phyloP scores from a whole-genome alignment of 2,329 filamentous ascomycete species.

The Scytalidium sp. region DNA sequence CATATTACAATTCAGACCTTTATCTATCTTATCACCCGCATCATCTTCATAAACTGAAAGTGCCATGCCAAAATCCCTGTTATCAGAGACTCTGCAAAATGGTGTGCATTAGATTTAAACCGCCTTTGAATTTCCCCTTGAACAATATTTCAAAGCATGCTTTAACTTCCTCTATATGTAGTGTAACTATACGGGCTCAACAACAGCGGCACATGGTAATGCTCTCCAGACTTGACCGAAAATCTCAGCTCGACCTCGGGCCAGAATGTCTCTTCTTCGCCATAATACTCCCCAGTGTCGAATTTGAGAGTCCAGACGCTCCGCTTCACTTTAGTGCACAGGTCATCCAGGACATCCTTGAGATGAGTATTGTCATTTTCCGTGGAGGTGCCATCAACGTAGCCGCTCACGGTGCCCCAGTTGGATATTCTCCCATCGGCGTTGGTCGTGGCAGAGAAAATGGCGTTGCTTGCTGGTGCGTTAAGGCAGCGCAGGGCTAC shows the following conservation, averaged over 20 bases:
- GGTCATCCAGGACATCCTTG: slow-evolving; percentile 48
- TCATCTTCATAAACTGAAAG: too few species aligned
- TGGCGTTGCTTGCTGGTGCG: slow-evolving; percentile 28
- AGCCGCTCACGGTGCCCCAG: slow-evolving; percentile 49
- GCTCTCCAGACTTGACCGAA: slow-evolving; percentile 49
- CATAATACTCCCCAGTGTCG: slow-evolving; percentile 71
- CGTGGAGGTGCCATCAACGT: slow-evolving; percentile 35
- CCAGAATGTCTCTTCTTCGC: slow-evolving; percentile 55
- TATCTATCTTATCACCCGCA: too few species aligned
- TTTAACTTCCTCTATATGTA: slow-evolving; percentile 77
- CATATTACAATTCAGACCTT: too few species aligned
- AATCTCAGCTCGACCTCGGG: slow-evolving; percentile 55
- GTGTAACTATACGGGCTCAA: slow-evolving; percentile 78
- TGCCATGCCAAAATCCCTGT: too few species aligned
- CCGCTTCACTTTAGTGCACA: background rate
- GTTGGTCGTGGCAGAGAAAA: slow-evolving; percentile 69
- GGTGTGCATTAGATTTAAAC: too few species aligned
- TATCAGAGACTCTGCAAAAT: too few species aligned
- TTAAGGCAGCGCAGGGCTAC: slow-evolving; percentile 43
- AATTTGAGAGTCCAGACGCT: slow-evolving; percentile 66
- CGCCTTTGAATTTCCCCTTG: too few species aligned
- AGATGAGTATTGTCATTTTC: slow-evolving; percentile 57
- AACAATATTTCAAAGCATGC: too few species aligned
- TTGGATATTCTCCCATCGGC: slow-evolving; percentile 69
- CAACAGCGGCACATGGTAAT: slow-evolving; percentile 78